Base-by-base conservation (phyloP, 768 basidiomycete species). In the Hygrophoropsis aurantiaca region DNA sequence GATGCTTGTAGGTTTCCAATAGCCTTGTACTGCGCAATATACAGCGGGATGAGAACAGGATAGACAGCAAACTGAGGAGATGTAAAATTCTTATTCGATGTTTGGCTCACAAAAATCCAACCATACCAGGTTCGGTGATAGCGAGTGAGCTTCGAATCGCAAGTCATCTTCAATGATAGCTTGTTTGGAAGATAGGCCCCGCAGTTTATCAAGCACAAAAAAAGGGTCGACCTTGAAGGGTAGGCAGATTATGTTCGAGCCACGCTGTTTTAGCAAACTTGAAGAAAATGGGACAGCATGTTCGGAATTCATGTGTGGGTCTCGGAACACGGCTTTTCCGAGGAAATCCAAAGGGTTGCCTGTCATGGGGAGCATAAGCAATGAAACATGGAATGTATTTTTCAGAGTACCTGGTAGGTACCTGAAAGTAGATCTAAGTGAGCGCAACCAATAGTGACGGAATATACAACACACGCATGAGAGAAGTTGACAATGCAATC, bases 21-120 rank as follows among this genome's bases (percentile, higher is more conserved):
- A 6, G 62, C 53, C 41, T 73, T 55, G 55, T 83, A 85, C 53
- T 75, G 74, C 16, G 71, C 73, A 9, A 85, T 65, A 61, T 85
- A 87, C 4, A 84, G 58, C 4, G 84, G 84, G n/a, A 86, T 60
- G 18, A 86, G 70, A 25, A 86, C 66, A 3, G 84, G 84, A 52
- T 80, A 82, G 30, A 77, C 81, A 19, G 82, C 74, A 16, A 78
- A 66, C 83, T 83, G 53, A 45, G 33, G 21, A 49, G 44, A 43
- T 27, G 35, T 56, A 25, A 46, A 46, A 40, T 42, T 40, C 20
- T 27, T 41, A 4, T 4, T 20, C 59, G 18, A 24, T 27, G 37
- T 11, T 11, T 15, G 33, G n/a, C 6, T 16, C 7, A 8, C 4
- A 37, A 16, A 33, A 51, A 40, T 36, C 30, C 26, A 32, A 16